Evolutionary conservation across 768 basidiomycete species (phyloP).

Genomic region (Hydnomerulius pinastri): DNA sequence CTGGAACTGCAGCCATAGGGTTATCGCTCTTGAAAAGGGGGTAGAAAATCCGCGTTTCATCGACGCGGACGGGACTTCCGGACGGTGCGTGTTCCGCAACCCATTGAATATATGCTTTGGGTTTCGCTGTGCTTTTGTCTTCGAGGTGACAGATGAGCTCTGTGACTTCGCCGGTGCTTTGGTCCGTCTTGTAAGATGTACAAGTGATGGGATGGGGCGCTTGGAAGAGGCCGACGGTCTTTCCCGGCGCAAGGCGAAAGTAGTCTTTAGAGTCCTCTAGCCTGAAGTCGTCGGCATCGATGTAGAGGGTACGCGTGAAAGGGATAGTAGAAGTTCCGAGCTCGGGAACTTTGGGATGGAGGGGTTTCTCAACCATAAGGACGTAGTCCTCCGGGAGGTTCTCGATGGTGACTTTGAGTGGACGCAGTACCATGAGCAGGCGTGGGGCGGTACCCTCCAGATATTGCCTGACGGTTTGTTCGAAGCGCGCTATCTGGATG

Average conservation of each 20-base stretch:
- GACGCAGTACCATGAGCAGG: slow-evolving; percentile 87
- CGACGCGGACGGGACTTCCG: slow-evolving; percentile 79
- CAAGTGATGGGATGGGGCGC: slow-evolving; percentile 92
- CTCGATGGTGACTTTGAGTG: slow-evolving; percentile 88
- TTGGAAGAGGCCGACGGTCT: slow-evolving; percentile 95
- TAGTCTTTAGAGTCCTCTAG: slow-evolving; percentile 90
- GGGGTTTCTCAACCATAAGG: slow-evolving; percentile 81
- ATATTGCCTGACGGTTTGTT: slow-evolving; percentile 84
- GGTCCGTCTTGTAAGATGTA: slow-evolving; percentile 82
- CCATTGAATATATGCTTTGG: slow-evolving; percentile 97
- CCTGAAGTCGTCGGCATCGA: slow-evolving; percentile 93
- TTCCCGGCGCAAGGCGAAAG: slow-evolving; percentile 96
- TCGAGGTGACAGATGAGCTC: slow-evolving; percentile 84
- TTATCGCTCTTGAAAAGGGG: slow-evolving; percentile 94
- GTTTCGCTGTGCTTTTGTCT: slow-evolving; percentile 71
- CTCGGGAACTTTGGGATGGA: slow-evolving; percentile 91
- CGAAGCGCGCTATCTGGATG: slow-evolving; percentile 88
- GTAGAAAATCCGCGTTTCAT: slow-evolving; percentile 92
- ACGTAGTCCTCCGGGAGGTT: slow-evolving; percentile 88
- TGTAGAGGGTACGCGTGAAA: slow-evolving; percentile 87
- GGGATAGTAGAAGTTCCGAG: slow-evolving; percentile 82
- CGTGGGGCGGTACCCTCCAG: slow-evolving; percentile 88
- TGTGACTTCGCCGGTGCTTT: slow-evolving; percentile 66
- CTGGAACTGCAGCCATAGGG: slow-evolving; percentile 64
- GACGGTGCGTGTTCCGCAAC: slow-evolving; percentile 82